Evolutionary conservation across 306 rosid genomes (phyloP), one percentile per base, ranked within the genome.

Genomic region (Quercus alba): DNA sequence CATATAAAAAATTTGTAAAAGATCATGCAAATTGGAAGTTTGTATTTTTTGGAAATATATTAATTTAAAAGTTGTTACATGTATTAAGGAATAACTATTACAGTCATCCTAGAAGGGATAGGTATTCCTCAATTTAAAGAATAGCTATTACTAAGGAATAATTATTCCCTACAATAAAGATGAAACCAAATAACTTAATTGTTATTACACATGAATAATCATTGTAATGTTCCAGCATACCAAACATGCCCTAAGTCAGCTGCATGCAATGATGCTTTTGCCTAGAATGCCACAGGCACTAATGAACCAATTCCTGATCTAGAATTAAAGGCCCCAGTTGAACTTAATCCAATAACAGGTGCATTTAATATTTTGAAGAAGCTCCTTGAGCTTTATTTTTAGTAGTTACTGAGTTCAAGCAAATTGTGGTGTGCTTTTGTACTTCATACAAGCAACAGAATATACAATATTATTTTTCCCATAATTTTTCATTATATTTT

Each of bases 181-280:
- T 41, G 11, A 41, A 41, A 41, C 46, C 46, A 41, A 8, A 41
- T 41, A 41, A 41, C 46, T 41, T 2, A 41, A 41, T 41, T 2
- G 12, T 41, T 41, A 41, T 41, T 8, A 41, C 46, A 41, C 11
- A 8, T 41, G 46, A 41, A 7, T 41, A 41, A 8, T 41, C 46
- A 41, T 41, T 41, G 46, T 41, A 41, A 41, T 8, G 46, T 41
- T 41, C 2, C 46, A 41, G 46, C 46, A 41, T 41, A 8, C 46
- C 46, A 41, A 41, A 41, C 12, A 41, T 41, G 12, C 11, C 46
- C 46, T 41, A 41, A 86, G 90, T 81, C 81, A 80, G 88, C 84
- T 95, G 55, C 76, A 92, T 19, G 98, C 99, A 59, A 91, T 93
- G 97, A 93, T 95, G 97, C 90, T 94, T 20, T 89, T 90, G 97